Evolutionary conservation across 345 rosid genomes (phyloP), one percentile per base, ranked within the genome.

Genomic region (Excoecaria cochinchinensis): DNA sequence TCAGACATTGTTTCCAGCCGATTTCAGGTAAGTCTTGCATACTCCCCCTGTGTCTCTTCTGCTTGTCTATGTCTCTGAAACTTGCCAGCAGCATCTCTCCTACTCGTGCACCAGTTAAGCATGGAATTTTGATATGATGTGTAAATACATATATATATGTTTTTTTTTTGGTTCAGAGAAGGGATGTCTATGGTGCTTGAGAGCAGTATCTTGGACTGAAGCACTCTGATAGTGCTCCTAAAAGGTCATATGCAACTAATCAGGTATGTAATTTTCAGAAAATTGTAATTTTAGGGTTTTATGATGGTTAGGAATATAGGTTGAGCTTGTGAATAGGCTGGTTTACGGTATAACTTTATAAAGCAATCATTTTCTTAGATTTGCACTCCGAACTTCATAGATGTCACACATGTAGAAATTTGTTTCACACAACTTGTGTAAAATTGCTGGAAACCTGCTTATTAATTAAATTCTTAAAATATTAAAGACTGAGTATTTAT

Each of bases 121-220:
- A 9, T 51, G 42, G 52, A 52, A 51, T 74, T 39, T 8, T 69
- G 38, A 56, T n/a, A n/a, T n/a, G 6, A 42, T 56, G 12, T 25
- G 5, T 64, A 13, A 4, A 55, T 63, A 19, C 44, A 40, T 15
- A n/a, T n/a, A n/a, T 6, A 58, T 36, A 2, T 5, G 59, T 19
- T 39, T 8, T 1, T 17, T 36, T 15, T 15, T 56, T 44, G 71
- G 17, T 62, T 36, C 79, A 96, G 98, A 88, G 91, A 84, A 88
- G 91, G 80, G 98, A 91, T 75, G 93, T 93, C 14, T 89, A 96
- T 72, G 97, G 99, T 78, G 95, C 97, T 64, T 93, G 93, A 94
- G 97, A 93, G 90, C 97, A 93, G 77, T 93, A 96, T 75, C 98
- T 96, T 7, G 98, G 99, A 48, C 80, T 96, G 84, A 98, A 96